phyloP scores from a whole-genome alignment of 75 land plant genomes.

The Selaginella moellendorffii region DNA sequence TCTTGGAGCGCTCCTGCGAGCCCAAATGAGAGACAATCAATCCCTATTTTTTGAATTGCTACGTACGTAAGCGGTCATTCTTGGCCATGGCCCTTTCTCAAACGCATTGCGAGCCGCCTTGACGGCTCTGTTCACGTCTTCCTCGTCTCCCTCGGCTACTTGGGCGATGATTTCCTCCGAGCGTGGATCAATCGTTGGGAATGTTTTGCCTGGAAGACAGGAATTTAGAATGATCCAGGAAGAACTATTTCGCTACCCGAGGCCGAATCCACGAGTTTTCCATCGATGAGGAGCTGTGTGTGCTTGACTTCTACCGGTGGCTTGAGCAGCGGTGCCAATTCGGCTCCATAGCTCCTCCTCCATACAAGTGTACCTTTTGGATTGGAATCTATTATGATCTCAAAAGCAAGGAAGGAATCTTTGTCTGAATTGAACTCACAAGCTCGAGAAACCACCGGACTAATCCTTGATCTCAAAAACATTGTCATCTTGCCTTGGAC shows the following conservation, averaged over 20 bases:
- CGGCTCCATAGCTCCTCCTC: neutral
- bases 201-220: conserved; percentile 47
- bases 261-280: conserved; percentile 72
- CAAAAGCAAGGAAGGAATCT: no score
- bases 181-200: conserved; percentile 62
- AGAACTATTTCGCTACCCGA: no score
- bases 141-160: conserved; percentile 63
- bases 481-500: no score
- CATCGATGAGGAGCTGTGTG: conserved; percentile 66
- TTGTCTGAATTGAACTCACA: no score
- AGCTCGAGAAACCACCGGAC: no score
- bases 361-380: no score
- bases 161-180: conserved; percentile 59
- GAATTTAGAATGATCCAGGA: no score
- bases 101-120: conserved; percentile 71
- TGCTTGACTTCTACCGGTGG: conserved; percentile 56
- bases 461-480: no score
- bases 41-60: neutral
- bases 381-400: no score
- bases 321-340: neutral
- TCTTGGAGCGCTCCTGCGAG: conserved; percentile 46
- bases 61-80: conserved; percentile 52
- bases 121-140: conserved; percentile 59
- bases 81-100: conserved; percentile 73
- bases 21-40: neutral